Percentiles rank a stretch among this genome's conserved stretches.
phyloP scores from a whole-genome alignment of 345 rosid genomes.

The Hibiscus mutabilis region DNA sequence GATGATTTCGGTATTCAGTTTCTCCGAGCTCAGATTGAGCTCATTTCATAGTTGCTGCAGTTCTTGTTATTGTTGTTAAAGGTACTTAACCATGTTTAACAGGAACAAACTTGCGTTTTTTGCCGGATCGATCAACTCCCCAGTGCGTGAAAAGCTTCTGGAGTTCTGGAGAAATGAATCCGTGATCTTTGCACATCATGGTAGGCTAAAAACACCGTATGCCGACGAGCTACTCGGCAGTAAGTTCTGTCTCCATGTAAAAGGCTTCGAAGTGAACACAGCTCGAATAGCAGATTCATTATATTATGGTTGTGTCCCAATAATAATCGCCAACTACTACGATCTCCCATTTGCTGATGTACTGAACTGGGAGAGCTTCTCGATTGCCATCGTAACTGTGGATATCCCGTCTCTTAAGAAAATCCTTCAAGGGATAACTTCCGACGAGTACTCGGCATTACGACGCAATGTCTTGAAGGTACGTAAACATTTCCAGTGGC shows the following conservation, averaged over 20 bases:
- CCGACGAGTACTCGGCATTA: slow-evolving; percentile 18
- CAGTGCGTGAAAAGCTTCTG: slow-evolving; percentile 45
- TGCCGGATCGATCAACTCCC: slow-evolving; percentile 54
- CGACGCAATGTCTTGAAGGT: slow-evolving; percentile 39
- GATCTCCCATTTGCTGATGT: slow-evolving; percentile 50
- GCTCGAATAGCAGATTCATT: slow-evolving; percentile 51
- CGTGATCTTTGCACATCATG: slow-evolving; percentile 40
- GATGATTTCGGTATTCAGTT: too few relatives aligned
- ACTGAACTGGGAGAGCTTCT: slow-evolving; percentile 47
- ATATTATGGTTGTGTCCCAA: slow-evolving; percentile 46
- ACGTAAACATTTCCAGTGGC: slow-evolving; percentile 53
- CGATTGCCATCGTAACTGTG: slow-evolving; percentile 33
- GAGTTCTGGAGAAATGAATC: slow-evolving; percentile 44
- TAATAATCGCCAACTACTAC: slow-evolving; percentile 51
- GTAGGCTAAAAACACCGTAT: slow-evolving; percentile 47
- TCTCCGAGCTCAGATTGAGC: too few relatives aligned
- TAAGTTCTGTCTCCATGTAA: slow-evolving; percentile 61
- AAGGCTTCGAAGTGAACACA: slow-evolving; percentile 62
- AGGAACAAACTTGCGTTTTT: slow-evolving; percentile 56
- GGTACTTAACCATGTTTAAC: slow-evolving; percentile 5
- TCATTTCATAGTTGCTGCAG: neutral
- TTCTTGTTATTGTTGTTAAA: neutral
- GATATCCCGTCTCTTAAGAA: slow-evolving; percentile 49
- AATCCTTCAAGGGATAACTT: slow-evolving; percentile 28
- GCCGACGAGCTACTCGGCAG: slow-evolving; percentile 42